phyloP scores from a whole-genome alignment of 2,329 filamentous ascomycete species.

The Talaromyces atroroseus region DNA sequence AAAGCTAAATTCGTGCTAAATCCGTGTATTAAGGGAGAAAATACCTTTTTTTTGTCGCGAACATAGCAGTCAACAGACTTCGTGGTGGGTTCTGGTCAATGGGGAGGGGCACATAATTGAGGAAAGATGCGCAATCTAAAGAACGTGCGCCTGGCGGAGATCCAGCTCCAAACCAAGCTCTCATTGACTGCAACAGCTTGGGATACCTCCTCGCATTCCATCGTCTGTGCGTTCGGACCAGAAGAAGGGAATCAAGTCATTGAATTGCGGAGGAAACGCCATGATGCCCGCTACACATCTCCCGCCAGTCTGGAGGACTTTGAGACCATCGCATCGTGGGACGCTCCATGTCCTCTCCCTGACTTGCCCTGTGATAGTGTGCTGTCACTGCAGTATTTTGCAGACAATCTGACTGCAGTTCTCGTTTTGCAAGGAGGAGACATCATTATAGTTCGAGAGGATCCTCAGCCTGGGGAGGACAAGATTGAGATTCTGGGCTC shows the following conservation, averaged over 20 bases:
- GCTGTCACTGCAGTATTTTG: slow-evolving; percentile 76
- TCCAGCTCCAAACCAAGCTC: slow-evolving; percentile 55
- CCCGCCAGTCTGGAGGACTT: slow-evolving; percentile 37
- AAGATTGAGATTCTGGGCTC: slow-evolving; percentile 93
- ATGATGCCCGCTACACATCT: slow-evolving; percentile 34
- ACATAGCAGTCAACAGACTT: slow-evolving; percentile 1
- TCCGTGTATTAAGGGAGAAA: background rate
- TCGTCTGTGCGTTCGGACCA: slow-evolving; percentile 82
- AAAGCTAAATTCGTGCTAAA: background rate
- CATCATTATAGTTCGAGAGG: slow-evolving; percentile 77
- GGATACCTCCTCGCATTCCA: slow-evolving; percentile 71
- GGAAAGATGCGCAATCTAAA: slow-evolving; percentile 78
- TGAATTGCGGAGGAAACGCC: slow-evolving; percentile 57
- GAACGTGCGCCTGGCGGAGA: slow-evolving; percentile 65
- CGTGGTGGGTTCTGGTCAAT: slow-evolving; percentile 23
- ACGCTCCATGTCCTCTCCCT: slow-evolving; percentile 73
- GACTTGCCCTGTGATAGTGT: slow-evolving; percentile 70
- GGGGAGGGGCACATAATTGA: slow-evolving; percentile 28
- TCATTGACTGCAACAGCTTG: slow-evolving; percentile 73
- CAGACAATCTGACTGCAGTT: slow-evolving; percentile 70
- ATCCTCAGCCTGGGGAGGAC: slow-evolving; percentile 60
- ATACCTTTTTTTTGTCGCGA: background rate
- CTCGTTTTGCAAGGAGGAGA: slow-evolving; percentile 86
- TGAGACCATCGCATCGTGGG: slow-evolving; percentile 72
- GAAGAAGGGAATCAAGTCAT: slow-evolving; percentile 64